A percentile compares a stretch with the other conserved stretches of the same genome.
These are phyloP conservation scores for Bipolaris bicolor DNA, from an alignment of 2,329 filamentous ascomycete genomes.

Conservation along the genomic window DNA sequence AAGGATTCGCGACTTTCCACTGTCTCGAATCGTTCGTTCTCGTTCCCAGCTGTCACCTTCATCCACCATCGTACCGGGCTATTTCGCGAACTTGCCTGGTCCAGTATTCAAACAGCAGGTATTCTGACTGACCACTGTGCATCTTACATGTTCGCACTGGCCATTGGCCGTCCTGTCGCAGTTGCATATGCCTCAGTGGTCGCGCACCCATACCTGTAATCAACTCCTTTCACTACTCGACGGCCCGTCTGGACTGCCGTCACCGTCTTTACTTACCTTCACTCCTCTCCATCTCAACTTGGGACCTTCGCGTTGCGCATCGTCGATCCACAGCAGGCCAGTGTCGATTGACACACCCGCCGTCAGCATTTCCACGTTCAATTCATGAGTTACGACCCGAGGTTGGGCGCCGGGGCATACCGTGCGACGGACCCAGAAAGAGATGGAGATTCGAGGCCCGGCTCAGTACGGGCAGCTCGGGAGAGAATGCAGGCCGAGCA, in stretches of 20 bases:
- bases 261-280: not conserved
- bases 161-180: conserved; percentile 17
- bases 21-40: conserved; percentile 21
- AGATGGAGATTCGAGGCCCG: conserved; percentile 35
- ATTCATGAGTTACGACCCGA: conserved; percentile 49
- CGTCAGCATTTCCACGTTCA: conserved; percentile 35
- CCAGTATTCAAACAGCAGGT: conserved; percentile 8
- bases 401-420: conserved; percentile 40
- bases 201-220: conserved; percentile 12
- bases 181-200: conserved; percentile 19
- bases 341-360: conserved; percentile 45
- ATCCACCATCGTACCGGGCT: conserved; percentile 11
- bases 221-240: conserved; percentile 5
- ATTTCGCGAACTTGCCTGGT: conserved; percentile 20
- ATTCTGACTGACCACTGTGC: conserved; percentile 11
- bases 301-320: conserved; percentile 4
- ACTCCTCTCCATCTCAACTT: not conserved
- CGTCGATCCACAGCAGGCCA: conserved; percentile 18
- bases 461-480: conserved; percentile 48
- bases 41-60: conserved; percentile 25
- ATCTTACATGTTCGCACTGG: conserved; percentile 24
- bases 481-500: conserved; percentile 42
- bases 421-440: conserved; percentile 33
- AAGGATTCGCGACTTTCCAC: conserved; percentile 38
- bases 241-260: conserved; percentile 10